Evolutionary conservation across 257 asterid genomes (phyloP).

Genomic region (Ocimum tenuiflorum): DNA sequence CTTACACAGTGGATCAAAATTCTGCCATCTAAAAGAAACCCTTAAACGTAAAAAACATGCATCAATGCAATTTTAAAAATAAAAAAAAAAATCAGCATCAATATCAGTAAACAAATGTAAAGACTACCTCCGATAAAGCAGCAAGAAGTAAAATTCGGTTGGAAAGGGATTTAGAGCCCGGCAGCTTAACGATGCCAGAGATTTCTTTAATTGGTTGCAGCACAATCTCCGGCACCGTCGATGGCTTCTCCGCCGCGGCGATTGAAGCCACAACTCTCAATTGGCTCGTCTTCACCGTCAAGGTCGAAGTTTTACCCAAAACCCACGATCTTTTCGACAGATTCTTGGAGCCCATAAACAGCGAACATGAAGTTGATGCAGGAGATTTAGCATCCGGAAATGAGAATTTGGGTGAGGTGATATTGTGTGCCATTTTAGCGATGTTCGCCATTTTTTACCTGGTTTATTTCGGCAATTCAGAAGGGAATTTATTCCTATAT

Average conservation of each 20-base stretch:
- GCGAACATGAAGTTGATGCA: conserved; percentile 35
- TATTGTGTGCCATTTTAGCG: conserved; percentile 43
- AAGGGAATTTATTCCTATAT: background rate
- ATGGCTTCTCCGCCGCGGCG: conserved; percentile 65
- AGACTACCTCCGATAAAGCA: conserved; percentile 80
- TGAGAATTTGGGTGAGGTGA: conserved; percentile 43
- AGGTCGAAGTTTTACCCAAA: conserved; percentile 39
- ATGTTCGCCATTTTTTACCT: conserved; percentile 33
- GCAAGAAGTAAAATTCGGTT: conserved; percentile 96
- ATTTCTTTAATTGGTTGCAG: conserved; percentile 82
- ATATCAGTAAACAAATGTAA: conserved; percentile 5
- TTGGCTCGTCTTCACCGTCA: conserved; percentile 26
- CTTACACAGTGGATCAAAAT: background rate
- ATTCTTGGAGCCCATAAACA: conserved; percentile 41
- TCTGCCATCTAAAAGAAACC: background rate
- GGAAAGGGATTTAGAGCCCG: conserved; percentile 95
- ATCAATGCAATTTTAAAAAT: background rate
- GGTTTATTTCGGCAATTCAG: background rate
- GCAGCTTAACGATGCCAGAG: conserved; percentile 87
- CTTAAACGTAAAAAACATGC: background rate
- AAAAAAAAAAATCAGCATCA: background rate
- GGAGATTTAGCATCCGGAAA: conserved; percentile 29
- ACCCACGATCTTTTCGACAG: conserved; percentile 32
- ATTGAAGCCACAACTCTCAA: conserved; percentile 58
- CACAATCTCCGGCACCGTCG: conserved; percentile 76